Evolutionary conservation across 2,329 filamentous ascomycete genomes (phyloP), one percentile per base, ranked within the genome.

Genomic region (Passalora sequoiae): DNA sequence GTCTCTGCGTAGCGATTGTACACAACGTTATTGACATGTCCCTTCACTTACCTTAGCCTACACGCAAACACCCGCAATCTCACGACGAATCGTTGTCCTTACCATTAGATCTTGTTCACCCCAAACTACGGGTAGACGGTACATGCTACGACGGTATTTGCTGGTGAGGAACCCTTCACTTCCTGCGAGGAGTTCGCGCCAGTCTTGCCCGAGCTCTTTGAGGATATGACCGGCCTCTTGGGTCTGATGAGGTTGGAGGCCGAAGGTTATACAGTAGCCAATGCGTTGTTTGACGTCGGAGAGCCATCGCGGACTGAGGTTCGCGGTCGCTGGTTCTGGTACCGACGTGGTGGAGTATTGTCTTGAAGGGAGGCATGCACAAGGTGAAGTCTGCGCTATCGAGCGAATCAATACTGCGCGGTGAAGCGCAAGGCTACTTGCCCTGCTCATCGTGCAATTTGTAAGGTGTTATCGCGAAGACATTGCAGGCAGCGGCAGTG

Each of bases 1-100:
- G 83, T 83, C 64, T 96, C 89, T 25, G 88, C 88, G 63, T 86
- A 94, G 49, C 84, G 78, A 55, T 85, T 81, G 65, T 94, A 94
- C 53, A 78, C 79, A 50, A 89, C 81, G 57, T 94, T 94, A 63
- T 94, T 95, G 37, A 95, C 84, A 64, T 95, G 88, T 37, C 81
- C 78, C 58, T 60, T 55, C 27, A 40, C 29, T 28, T 22, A 37
- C 33, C 49, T 53, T 49, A 53, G 50, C 47, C 46, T 28, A 47
- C 35, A 32, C 45, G 17, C 38, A 40, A 15, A 27, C 21, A 40
- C 20, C 32, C 20, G 39, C 35, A 37, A 38, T 40, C 33, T 30
- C 25, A 31, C 27, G 13, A 17, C 2, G 6, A 6, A 13, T 19
- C 25, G 33, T 6, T 19, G 31, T 35, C 13, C 44, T 46, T 53